Evolutionary conservation across 129 eudicot genomes (phyloP).

Genomic region (Apium graveolens): DNA sequence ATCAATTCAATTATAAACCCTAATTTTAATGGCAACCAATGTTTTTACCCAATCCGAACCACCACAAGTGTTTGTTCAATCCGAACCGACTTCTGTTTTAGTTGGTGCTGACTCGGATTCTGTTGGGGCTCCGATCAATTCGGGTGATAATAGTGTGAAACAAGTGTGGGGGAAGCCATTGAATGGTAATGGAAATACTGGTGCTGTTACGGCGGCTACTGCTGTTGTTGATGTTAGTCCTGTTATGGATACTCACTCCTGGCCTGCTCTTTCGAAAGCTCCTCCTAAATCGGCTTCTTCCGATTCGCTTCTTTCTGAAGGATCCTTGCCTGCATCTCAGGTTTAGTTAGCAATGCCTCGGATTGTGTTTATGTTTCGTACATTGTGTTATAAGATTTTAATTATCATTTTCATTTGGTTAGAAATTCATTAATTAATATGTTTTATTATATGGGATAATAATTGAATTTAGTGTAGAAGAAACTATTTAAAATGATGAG

Average conservation of each 20-base stretch:
- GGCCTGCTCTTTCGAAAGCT: conserved; percentile 79
- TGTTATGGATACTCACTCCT: conserved; percentile 63
- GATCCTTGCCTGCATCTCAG: conserved; percentile 37
- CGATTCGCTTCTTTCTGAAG: conserved; percentile 41
- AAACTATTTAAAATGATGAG: too few relatives aligned
- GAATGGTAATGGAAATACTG: conserved; percentile 37
- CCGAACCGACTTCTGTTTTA: not conserved
- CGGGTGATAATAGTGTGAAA: conserved; percentile 30
- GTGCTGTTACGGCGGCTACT: conserved; percentile 27
- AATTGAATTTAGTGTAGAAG: not conserved
- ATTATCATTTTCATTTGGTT: too few relatives aligned
- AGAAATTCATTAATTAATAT: too few relatives aligned
- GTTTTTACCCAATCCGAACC: not conserved
- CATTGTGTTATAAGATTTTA: not conserved
- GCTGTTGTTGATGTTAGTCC: conserved; percentile 37
- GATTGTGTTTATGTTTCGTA: not conserved
- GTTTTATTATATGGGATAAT: not conserved
- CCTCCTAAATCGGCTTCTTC: conserved; percentile 49
- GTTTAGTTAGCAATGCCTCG: conserved; percentile 11
- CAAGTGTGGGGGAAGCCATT: conserved; percentile 74
- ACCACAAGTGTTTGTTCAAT: too few relatives aligned
- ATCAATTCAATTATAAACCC: not conserved
- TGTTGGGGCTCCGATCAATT: conserved; percentile 13
- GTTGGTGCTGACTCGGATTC: not conserved
- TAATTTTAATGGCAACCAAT: conserved; percentile 3